Conservation (phyloP, 108 stramenopile species). For the Nitzschia sp. region DNA sequence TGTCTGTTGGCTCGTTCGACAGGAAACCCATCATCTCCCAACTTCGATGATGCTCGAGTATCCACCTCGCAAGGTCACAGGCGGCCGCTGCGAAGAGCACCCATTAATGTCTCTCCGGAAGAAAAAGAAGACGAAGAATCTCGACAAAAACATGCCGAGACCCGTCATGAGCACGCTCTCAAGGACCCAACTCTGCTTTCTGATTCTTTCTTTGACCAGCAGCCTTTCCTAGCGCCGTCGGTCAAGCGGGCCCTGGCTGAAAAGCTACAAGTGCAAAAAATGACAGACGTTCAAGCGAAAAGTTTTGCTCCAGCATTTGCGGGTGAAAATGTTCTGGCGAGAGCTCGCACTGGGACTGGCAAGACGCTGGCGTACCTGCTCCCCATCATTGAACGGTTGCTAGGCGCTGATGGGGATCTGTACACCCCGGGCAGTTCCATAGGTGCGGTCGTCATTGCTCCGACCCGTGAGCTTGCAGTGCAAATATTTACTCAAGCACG, state of each 20-base stretch:
- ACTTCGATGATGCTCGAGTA: background rate
- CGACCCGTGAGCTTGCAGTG: constrained; percentile 88
- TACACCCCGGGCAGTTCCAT: constrained; percentile 66
- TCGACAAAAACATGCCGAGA: constrained; percentile 1
- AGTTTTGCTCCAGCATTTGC: constrained; percentile 60
- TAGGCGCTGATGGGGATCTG: constrained; percentile 28
- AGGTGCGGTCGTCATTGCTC: constrained; percentile 80
- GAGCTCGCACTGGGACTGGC: constrained; percentile 89
- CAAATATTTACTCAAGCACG: constrained; percentile 87
- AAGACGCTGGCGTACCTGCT: constrained; percentile 92
- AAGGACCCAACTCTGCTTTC: constrained; percentile 72
- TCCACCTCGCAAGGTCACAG: background rate
- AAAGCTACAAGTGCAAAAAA: constrained; percentile 44
- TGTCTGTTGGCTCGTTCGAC: no score
- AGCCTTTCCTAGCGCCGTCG: constrained; percentile 40
- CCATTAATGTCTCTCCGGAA: no score
- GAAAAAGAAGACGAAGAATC: background rate
- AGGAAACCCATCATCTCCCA: no score
- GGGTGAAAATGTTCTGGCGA: constrained; percentile 75
- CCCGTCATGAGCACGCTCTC: constrained; percentile 56
- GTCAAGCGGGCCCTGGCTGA: constrained; percentile 35
- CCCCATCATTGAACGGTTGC: constrained; percentile 72
- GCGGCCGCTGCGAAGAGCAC: background rate
- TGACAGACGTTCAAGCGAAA: constrained; percentile 87
- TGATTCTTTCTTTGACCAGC: constrained; percentile 46